phyloP scores from a whole-genome alignment of 371 early-diverging fungal species.

The Mucor racemosus region DNA sequence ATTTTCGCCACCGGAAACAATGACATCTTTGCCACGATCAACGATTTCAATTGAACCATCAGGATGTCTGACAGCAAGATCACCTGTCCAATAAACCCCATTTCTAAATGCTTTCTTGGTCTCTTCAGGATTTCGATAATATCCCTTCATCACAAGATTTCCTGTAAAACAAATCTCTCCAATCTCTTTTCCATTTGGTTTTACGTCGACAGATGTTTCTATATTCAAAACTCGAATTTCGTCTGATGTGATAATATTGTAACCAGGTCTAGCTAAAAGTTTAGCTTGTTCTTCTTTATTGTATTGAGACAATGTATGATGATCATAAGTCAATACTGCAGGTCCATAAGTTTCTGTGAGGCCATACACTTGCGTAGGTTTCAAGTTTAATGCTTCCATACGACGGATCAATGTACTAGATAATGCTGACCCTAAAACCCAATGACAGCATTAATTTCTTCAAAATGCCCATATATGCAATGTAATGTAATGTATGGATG shows the following conservation, averaged over 20 bases:
- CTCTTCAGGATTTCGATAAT: constrained; percentile 60
- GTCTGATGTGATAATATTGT: constrained; percentile 58
- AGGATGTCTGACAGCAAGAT: constrained; percentile 67
- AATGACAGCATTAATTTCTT: not conserved
- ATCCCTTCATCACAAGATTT: constrained; percentile 65
- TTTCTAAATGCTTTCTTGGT: constrained; percentile 65
- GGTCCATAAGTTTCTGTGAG: constrained; percentile 71
- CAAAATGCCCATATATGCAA: not conserved
- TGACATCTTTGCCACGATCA: constrained; percentile 74
- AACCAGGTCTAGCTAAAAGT: constrained; percentile 64
- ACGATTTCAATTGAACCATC: constrained; percentile 72
- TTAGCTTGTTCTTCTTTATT: constrained; percentile 45
- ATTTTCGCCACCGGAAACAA: constrained; percentile 79
- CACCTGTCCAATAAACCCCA: constrained; percentile 75
- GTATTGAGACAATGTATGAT: constrained; percentile 30
- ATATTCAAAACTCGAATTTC: constrained; percentile 62
- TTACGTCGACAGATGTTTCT: constrained; percentile 54
- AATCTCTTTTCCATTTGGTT: constrained; percentile 58
- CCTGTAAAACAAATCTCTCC: constrained; percentile 75
- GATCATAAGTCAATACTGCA: constrained; percentile 47
- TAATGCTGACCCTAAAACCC: constrained; percentile 56
- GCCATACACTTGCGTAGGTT: constrained; percentile 71
- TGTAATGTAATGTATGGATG: no score
- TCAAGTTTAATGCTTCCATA: constrained; percentile 58
- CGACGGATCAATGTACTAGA: constrained; percentile 57